Percentiles rank a stretch among this genome's conserved stretches.
Conservation (phyloP, 345 rosid species). For the Lepidium africanum region DNA sequence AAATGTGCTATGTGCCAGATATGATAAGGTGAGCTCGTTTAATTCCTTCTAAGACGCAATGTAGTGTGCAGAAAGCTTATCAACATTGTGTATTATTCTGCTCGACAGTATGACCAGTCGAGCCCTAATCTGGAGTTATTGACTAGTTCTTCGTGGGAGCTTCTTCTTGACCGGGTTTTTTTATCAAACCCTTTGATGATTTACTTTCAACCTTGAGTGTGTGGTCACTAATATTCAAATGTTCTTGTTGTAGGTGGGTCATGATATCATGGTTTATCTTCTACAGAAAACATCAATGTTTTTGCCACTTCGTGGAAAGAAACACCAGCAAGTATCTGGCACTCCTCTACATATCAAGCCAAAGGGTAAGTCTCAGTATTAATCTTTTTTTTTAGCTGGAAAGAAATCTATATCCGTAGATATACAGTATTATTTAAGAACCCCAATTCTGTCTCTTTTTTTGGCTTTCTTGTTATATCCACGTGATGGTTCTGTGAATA, state of each 20-base stretch:
- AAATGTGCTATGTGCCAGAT: conserved; percentile 48
- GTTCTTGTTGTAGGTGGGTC: conserved; percentile 51
- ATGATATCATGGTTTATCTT: conserved; percentile 54
- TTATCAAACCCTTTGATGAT: background rate
- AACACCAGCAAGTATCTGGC: conserved; percentile 69
- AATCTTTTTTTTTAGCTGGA: background rate
- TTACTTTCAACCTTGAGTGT: background rate
- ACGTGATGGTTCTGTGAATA: background rate
- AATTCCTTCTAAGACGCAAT: background rate
- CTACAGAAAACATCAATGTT: conserved; percentile 53
- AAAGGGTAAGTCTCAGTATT: conserved; percentile 10
- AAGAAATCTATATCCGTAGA: background rate
- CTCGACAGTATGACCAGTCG: conserved; percentile 37
- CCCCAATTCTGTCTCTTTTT: background rate
- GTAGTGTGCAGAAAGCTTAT: background rate
- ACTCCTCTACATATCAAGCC: conserved; percentile 14
- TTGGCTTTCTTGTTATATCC: background rate
- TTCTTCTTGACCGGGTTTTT: conserved; percentile 64
- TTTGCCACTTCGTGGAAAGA: conserved; percentile 41
- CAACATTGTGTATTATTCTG: too few species aligned
- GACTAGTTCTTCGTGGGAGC: conserved; percentile 52
- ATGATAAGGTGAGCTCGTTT: conserved; percentile 42
- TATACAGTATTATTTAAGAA: background rate
- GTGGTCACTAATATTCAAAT: background rate
- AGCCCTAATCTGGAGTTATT: conserved; percentile 50